Base-by-base conservation (phyloP, 805 yeast genomes). In the Saccharomycopsis sp. region DNA sequence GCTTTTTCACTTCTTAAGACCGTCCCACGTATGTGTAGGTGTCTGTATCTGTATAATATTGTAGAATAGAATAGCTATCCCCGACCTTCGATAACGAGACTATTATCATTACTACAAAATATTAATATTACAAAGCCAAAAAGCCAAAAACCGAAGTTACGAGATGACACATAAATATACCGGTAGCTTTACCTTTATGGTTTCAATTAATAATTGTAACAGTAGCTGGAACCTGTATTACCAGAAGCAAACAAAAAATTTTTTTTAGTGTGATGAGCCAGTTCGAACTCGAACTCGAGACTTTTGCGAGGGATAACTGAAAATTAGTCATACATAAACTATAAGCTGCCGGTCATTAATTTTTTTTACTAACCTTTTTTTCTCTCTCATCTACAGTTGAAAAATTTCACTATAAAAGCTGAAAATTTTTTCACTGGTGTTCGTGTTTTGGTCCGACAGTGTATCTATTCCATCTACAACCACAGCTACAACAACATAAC, bases 281-380 rank as follows among this genome's bases (percentile, higher is more conserved):
- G 38, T 7, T 29, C 5, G 38, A 29, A 29, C n/a, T n/a, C n/a
- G n/a, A n/a, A n/a, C n/a, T 35, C 14, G 41, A 35, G 8, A 14
- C 8, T 7, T 44, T 19, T 17, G 22, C 49, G 49, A 44, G 49
- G 49, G 12, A 44, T 17, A 44, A 17, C 22, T 5, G 22, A 44
- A 44, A 44, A 44, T 44, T 44, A 44, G 49, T 44, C 49, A 44
- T 44, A 44, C 19, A 19, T 44, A 44, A 44, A 44, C 19, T 44
- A 44, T 44, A 44, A 44, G 22, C 22, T 5, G 19, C 12, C 22
- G 7, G 49, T 44, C 49, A 44, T 17, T 44, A 7, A n/a, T 19
- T 44, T 19, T 44, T 19, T 44, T 44, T 44, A 3, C 3, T 44
- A 17, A 17, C 49, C 19, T 17, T 44, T 44, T 44, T 44, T 44